phyloP scores from a whole-genome alignment of 164 flowering plant species.

The Nymphaea colorata region DNA sequence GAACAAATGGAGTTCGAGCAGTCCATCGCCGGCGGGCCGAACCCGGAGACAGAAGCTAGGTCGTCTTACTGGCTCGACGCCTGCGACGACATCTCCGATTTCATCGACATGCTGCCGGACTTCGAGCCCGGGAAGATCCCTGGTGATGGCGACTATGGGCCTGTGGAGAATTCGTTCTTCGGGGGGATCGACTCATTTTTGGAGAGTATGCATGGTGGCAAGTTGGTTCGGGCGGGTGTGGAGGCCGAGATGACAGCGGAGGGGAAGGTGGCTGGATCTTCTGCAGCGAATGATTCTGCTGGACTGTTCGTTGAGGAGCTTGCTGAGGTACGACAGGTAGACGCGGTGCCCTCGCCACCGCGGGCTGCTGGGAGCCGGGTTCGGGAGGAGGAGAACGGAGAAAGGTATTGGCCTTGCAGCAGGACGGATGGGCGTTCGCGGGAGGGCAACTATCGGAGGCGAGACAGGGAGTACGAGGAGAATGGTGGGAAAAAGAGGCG shows the following conservation, averaged over 20 bases:
- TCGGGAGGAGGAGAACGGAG: conserved; percentile 1
- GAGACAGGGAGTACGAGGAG: conserved; percentile 15
- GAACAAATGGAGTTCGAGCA: not conserved
- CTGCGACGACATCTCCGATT: conserved; percentile 51
- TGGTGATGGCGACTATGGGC: conserved; percentile 7
- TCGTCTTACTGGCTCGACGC: conserved; percentile 90
- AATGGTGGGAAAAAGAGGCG: conserved; percentile 40
- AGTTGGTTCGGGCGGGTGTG: conserved; percentile 12
- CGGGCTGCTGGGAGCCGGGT: not conserved
- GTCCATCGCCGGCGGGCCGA: no score
- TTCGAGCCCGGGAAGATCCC: conserved; percentile 17
- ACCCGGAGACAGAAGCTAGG: not conserved
- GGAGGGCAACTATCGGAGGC: conserved; percentile 9
- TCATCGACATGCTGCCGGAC: conserved; percentile 18
- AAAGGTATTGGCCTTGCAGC: not conserved
- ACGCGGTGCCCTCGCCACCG: not conserved
- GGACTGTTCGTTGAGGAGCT: not conserved
- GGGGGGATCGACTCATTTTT: conserved; percentile 74
- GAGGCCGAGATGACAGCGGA: not conserved
- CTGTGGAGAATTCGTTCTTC: conserved; percentile 26
- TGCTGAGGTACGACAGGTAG: not conserved
- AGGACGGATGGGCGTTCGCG: conserved; percentile 12
- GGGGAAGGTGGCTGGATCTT: not conserved
- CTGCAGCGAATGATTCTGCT: not conserved
- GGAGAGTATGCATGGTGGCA: conserved; percentile 49